Percentiles rank a stretch among this genome's conserved stretches.
phyloP scores from a whole-genome alignment of 2,329 filamentous ascomycete genomes.

The Trichoderma simmonsii region DNA sequence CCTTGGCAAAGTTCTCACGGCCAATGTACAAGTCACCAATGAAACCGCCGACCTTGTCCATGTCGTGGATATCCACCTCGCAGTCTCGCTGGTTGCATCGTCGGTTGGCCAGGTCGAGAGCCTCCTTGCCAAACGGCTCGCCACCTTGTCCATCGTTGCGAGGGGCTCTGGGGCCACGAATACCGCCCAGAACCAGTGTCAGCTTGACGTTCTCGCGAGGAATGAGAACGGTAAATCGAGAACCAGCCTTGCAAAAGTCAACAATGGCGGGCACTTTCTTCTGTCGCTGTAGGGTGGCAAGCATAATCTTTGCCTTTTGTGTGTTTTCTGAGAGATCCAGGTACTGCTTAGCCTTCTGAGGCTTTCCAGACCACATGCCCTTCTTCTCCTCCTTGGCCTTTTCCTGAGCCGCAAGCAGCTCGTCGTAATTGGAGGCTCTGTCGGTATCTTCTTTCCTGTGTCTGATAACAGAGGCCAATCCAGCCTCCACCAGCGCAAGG shows the following conservation, averaged over 20 bases:
- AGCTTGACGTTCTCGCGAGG: constrained; percentile 92
- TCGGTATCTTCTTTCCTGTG: constrained; percentile 95
- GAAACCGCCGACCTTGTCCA: constrained; percentile 96
- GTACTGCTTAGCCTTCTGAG: constrained; percentile 77
- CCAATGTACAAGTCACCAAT: constrained; percentile 92
- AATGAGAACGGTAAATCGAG: constrained; percentile 86
- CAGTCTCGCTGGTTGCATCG: constrained; percentile 92
- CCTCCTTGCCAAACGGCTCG: constrained; percentile 94
- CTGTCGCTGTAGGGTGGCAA: constrained; percentile 82
- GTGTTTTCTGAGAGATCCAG: constrained; percentile 87
- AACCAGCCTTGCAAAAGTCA: constrained; percentile 97
- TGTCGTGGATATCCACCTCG: constrained; percentile 90
- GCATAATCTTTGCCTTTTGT: constrained; percentile 93
- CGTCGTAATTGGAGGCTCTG: constrained; percentile 89
- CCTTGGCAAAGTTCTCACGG: constrained; percentile 92
- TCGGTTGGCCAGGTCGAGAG: constrained; percentile 83
- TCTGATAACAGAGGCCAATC: constrained; percentile 89
- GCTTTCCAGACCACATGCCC: constrained; percentile 92
- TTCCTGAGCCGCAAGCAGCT: constrained; percentile 76
- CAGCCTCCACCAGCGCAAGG: constrained; percentile 80
- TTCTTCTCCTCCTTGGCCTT: constrained; percentile 82
- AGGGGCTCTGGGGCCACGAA: constrained; percentile 84
- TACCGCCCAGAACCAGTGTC: constrained; percentile 89
- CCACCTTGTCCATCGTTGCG: constrained; percentile 71
- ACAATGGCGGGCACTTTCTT: constrained; percentile 91